phyloP scores from a whole-genome alignment of 2,329 filamentous ascomycete species.

The Trichoderma endophyticum region DNA sequence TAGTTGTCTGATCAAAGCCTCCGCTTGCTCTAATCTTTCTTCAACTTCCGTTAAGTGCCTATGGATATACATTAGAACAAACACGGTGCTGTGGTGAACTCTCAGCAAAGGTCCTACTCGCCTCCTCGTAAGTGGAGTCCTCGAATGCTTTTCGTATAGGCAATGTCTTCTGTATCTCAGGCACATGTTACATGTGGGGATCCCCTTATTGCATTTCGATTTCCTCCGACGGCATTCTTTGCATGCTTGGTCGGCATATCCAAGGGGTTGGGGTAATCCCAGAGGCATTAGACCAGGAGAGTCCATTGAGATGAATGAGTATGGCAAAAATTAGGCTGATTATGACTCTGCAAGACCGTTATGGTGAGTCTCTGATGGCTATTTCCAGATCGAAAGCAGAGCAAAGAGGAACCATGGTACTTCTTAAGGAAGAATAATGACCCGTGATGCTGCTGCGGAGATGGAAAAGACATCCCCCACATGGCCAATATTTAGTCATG shows the following conservation, averaged over 20 bases:
- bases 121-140: slow-evolving; percentile 47
- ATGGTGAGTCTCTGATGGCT: background rate
- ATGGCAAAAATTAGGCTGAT: background rate
- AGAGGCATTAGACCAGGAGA: background rate
- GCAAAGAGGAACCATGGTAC: background rate
- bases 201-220: slow-evolving; percentile 37
- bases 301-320: background rate
- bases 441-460: background rate
- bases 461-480: background rate
- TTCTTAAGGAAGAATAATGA: background rate
- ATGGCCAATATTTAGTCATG: background rate
- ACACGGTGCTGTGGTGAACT: background rate
- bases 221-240: slow-evolving; percentile 42
- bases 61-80: slow-evolving; percentile 15
- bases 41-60: slow-evolving; percentile 45
- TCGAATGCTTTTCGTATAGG: slow-evolving; percentile 46
- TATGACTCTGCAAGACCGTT: background rate
- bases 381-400: background rate
- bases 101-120: slow-evolving; percentile 23
- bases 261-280: background rate
- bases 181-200: slow-evolving; percentile 41
- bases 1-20: slow-evolving; percentile 32
- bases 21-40: slow-evolving; percentile 37
- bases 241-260: slow-evolving; percentile 34
- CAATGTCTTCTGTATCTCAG: slow-evolving; percentile 44